These are phyloP conservation scores for Laetiporus sulphureus DNA, from an alignment of 1,284 basidiomycete species.

Conservation along the genomic window DNA sequence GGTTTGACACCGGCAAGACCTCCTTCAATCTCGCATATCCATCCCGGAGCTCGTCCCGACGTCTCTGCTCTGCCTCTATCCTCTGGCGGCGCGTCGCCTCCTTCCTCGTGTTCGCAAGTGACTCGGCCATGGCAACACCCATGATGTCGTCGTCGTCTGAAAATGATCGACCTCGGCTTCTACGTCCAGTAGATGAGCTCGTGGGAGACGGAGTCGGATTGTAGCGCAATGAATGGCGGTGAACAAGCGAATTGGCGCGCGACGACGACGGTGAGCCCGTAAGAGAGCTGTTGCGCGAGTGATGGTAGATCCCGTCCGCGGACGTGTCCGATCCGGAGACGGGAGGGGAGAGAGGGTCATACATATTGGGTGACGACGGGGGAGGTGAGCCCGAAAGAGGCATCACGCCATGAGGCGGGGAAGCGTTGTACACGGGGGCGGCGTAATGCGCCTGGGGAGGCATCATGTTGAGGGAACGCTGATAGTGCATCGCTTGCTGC, in stretches of 20 bases:
- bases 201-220: constrained; percentile 74
- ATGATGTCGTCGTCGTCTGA: constrained; percentile 76
- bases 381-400: constrained; percentile 52
- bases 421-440: constrained; percentile 39
- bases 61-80: constrained; percentile 80
- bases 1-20: constrained; percentile 76
- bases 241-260: constrained; percentile 65
- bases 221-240: constrained; percentile 59
- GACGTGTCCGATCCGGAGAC: constrained; percentile 81
- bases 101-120: constrained; percentile 68
- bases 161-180: constrained; percentile 56
- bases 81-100: constrained; percentile 77
- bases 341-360: constrained; percentile 75
- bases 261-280: constrained; percentile 71
- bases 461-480: constrained; percentile 24
- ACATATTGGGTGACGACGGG: constrained; percentile 70
- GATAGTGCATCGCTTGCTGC: constrained; percentile 27
- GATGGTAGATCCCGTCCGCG: constrained; percentile 68
- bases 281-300: constrained; percentile 68
- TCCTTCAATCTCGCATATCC: constrained; percentile 85
- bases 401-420: constrained; percentile 44
- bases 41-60: constrained; percentile 81
- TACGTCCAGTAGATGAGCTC: constrained; percentile 55
- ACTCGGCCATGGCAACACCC: constrained; percentile 57
- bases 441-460: constrained; percentile 26